Evolutionary conservation across 129 eudicot genomes (phyloP), one percentile per base, ranked within the genome.

Genomic region (Tagetes erecta): DNA sequence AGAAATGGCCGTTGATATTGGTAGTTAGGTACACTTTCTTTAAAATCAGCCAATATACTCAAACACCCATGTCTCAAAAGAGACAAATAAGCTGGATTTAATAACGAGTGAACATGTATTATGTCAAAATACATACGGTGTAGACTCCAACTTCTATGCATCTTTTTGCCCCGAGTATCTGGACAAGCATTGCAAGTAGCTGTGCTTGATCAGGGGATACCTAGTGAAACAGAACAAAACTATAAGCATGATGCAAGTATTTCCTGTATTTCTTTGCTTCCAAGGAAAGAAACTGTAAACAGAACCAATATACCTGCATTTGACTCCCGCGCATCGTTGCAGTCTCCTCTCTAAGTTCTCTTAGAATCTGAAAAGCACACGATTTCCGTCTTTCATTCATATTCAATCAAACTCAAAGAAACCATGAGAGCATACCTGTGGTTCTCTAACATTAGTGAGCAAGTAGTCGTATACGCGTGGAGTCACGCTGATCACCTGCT

Each of bases 161-260:
- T 83, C 82, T 83, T 55, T 81, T 70, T 5, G 98, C 97, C 75
- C 96, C 98, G 33, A 88, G 87, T 76, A 88, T 84, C 75, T 90
- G 92, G 30, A 90, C 98, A 60, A 94, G 97, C 97, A 94, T 90
- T 53, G 97, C 97, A 71, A 94, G 96, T 52, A 94, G 88, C 60
- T 94, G 98, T 44, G 97, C 98, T 82, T 94, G 98, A 90, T 94
- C 98, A 73, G 97, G 98, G 47, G 98, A 86, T 44, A 90, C 97
- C 96, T 90, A 64, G 50, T 55, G 42, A 72, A 11, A 20, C 35
- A 20, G 34, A 53, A 20, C 35, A 33, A 51, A 51, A 51, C 41
- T 39, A 39, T 39, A 20, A 20, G 27, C 27, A 20, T 20, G 27
- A 20, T 20, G 27, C 27, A 20, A 20, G 27, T 20, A 20, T 20